Percentiles rank a stretch among this genome's conserved stretches.
Conservation (phyloP, 2,329 filamentous ascomycete genomes). For the Nigrospora osmanthi region DNA sequence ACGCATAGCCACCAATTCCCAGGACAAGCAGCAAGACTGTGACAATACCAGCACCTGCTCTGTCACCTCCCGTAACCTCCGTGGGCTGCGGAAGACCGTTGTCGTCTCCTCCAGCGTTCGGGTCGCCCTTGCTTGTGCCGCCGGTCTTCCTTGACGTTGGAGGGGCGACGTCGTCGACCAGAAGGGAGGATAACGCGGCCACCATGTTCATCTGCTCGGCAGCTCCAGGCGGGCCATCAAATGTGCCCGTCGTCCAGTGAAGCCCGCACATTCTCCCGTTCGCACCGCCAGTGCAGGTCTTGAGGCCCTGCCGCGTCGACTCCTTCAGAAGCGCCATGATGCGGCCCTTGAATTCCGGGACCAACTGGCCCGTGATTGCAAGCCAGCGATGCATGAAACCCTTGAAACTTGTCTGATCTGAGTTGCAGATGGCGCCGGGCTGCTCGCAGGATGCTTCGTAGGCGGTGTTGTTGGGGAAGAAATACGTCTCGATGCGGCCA, state of each 20-base stretch:
- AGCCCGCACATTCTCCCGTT: constrained; percentile 20
- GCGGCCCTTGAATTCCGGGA: constrained; percentile 22
- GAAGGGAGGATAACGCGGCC: constrained; percentile 27
- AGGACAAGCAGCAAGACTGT: constrained; percentile 22
- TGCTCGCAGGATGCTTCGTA: constrained; percentile 45
- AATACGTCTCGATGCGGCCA: constrained; percentile 32
- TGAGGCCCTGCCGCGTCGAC: constrained; percentile 30
- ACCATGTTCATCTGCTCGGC: constrained; percentile 46
- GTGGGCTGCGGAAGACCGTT: constrained; percentile 16
- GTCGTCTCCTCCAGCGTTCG: constrained; percentile 15
- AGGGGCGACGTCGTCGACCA: constrained; percentile 24
- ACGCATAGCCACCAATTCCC: constrained; percentile 1
- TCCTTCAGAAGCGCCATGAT: constrained; percentile 26
- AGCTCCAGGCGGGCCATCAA: constrained; percentile 36
- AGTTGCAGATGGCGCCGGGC: constrained; percentile 37
- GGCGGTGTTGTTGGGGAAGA: constrained; percentile 39
- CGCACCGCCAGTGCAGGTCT: constrained; percentile 19
- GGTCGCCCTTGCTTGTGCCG: constrained; percentile 34
- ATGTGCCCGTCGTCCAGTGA: constrained; percentile 10
- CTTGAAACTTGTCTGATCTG: constrained; percentile 49
- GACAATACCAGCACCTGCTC: constrained; percentile 31
- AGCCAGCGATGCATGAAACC: constrained; percentile 44
- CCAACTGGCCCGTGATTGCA: constrained; percentile 25
- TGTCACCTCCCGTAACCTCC: constrained; percentile 26
- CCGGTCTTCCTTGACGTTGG: constrained; percentile 35